Evolutionary conservation across 768 basidiomycete species (phyloP).

Genomic region (Lyophyllum decastes): DNA sequence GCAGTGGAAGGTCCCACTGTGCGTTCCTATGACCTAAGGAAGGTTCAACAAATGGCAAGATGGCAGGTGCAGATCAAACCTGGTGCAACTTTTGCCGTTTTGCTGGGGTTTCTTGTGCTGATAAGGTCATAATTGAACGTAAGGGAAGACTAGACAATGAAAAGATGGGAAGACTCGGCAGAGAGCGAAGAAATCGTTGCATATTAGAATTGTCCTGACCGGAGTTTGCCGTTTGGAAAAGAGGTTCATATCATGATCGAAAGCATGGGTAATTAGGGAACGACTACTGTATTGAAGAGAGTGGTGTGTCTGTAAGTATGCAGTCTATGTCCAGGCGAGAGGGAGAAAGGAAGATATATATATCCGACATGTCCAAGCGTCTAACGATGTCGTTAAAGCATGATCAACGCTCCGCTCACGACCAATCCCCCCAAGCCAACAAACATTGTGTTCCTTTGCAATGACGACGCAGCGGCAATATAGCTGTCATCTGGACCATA

Average conservation of each 20-base stretch:
- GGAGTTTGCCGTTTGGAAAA: constrained; percentile 10
- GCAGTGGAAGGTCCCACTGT: constrained; percentile 95
- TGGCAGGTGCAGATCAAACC: constrained; percentile 3
- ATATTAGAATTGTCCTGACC: background rate
- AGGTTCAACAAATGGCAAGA: background rate
- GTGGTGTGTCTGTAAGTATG: constrained; percentile 4
- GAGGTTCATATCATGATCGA: background rate
- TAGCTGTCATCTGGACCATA: constrained; percentile 73
- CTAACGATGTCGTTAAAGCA: constrained; percentile 31
- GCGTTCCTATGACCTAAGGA: constrained; percentile 82
- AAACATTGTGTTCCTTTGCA: constrained; percentile 45
- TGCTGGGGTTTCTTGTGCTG: constrained; percentile 23
- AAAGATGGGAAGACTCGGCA: background rate
- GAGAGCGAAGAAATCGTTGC: background rate
- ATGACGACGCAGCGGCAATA: constrained; percentile 54
- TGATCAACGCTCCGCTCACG: constrained; percentile 49
- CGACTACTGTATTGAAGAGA: background rate
- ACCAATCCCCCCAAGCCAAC: constrained; percentile 46
- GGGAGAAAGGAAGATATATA: background rate
- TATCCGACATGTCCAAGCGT: constrained; percentile 2
- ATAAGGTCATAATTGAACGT: constrained; percentile 10
- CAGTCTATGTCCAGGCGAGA: constrained; percentile 11
- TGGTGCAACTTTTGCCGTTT: constrained; percentile 46
- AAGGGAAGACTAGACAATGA: background rate
- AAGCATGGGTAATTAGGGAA: background rate